phyloP scores from a whole-genome alignment of 164 flowering plant species.

The Warburgia ugandensis region DNA sequence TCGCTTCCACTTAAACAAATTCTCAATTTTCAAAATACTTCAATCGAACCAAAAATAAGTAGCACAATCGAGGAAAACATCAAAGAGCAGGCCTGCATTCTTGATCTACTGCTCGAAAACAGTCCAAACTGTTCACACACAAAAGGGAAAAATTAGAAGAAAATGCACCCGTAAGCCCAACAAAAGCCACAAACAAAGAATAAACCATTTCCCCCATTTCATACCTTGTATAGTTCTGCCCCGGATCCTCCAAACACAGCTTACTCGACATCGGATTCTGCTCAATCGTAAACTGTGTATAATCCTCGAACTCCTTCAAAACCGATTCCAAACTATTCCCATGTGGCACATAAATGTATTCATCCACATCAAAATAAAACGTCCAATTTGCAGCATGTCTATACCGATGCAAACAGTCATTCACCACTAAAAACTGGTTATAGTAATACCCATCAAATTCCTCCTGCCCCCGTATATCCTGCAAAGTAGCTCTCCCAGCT shows the following conservation, averaged over 20 bases:
- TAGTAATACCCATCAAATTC: slow-evolving; percentile 53
- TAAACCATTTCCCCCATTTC: too few species aligned
- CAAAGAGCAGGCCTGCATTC: too few species aligned
- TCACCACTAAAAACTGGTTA: slow-evolving; percentile 63
- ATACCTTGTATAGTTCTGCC: slow-evolving; percentile 29
- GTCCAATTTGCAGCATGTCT: too few species aligned
- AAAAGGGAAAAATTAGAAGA: too few species aligned
- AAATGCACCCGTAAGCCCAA: too few species aligned
- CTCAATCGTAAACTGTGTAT: slow-evolving; percentile 65
- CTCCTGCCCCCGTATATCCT: slow-evolving; percentile 48
- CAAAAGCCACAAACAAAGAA: too few species aligned
- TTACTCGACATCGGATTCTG: slow-evolving; percentile 58
- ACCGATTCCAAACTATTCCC: slow-evolving; percentile 39
- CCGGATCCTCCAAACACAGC: slow-evolving; percentile 47
- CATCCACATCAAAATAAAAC: slow-evolving; percentile 62
- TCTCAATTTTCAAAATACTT: too few species aligned
- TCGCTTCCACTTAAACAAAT: too few species aligned
- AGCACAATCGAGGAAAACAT: too few species aligned
- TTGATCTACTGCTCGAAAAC: too few species aligned
- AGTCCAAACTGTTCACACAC: too few species aligned
- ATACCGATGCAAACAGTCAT: slow-evolving; percentile 67
- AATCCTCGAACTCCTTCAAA: slow-evolving; percentile 31
- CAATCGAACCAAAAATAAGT: too few species aligned
- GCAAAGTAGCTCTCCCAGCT: slow-evolving; percentile 43
- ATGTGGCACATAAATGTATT: slow-evolving; percentile 50